These are phyloP conservation scores for Aureobasidium musti DNA, from an alignment of 2,329 filamentous ascomycete species.

Conservation along the genomic window DNA sequence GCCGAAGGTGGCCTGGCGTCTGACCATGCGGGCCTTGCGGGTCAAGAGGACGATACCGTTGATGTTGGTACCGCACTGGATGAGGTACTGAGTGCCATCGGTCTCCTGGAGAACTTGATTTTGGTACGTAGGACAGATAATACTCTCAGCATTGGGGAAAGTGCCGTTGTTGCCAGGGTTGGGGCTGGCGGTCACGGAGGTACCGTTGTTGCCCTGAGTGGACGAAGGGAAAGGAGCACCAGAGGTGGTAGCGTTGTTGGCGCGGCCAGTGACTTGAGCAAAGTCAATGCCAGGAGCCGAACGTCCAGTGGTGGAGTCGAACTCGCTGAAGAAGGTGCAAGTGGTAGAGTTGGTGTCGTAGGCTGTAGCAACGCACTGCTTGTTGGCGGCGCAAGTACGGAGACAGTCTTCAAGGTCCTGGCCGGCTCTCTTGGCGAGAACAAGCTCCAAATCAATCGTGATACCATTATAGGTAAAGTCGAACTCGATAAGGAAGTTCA, in stretches of 20 bases:
- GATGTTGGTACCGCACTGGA: not conserved
- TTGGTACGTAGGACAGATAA: constrained; percentile 17
- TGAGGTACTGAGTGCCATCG: constrained; percentile 15
- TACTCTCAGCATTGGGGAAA: not conserved
- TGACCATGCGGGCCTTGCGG: constrained; percentile 25
- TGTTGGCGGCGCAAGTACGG: constrained; percentile 1
- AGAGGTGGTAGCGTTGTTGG: constrained; percentile 2
- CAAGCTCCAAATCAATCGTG: not conserved
- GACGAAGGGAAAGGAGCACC: constrained; percentile 12
- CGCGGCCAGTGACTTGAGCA: constrained; percentile 7
- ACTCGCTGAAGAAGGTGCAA: constrained; percentile 20
- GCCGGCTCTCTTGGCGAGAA: constrained; percentile 20
- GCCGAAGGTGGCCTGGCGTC: constrained; percentile 19
- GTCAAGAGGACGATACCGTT: constrained; percentile 7
- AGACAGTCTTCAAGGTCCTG: constrained; percentile 15
- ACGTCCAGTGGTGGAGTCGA: not conserved
- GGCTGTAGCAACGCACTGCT: constrained; percentile 18
- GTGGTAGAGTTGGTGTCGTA: constrained; percentile 9
- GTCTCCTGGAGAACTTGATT: not conserved
- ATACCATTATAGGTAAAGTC: constrained; percentile 2
- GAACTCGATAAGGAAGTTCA: constrained; percentile 7
- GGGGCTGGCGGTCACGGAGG: constrained; percentile 10
- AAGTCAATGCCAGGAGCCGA: constrained; percentile 1
- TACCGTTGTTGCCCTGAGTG: not conserved
- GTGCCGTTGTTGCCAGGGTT: constrained; percentile 14